phyloP scores from a whole-genome alignment of 106 monocot species.

The Dendrobium huoshanense region DNA sequence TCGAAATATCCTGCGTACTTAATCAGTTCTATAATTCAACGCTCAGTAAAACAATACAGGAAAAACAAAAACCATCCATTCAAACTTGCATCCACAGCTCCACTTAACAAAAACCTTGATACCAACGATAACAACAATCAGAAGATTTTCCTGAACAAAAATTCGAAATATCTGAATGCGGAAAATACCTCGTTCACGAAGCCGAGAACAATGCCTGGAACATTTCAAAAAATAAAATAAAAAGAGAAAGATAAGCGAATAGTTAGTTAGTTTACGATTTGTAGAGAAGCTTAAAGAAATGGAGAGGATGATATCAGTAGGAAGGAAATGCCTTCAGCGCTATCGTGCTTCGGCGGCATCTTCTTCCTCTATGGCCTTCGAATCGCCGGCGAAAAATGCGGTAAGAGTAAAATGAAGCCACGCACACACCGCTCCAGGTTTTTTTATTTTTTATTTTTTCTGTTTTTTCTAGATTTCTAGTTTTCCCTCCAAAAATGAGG shows the following conservation, averaged over 20 bases:
- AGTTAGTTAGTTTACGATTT: neutral
- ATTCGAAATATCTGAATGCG: neutral
- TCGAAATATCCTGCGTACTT: neutral
- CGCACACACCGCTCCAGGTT: neutral
- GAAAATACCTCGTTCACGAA: constrained; percentile 3
- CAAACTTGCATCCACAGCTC: too few species aligned
- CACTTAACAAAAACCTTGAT: too few species aligned
- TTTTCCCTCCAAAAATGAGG: too few species aligned
- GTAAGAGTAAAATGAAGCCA: neutral
- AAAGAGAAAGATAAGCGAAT: neutral
- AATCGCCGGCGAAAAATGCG: neutral
- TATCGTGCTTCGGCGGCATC: constrained; percentile 4
- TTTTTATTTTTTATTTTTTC: too few species aligned
- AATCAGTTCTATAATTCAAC: neutral
- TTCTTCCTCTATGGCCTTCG: neutral
- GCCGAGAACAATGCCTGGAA: constrained; percentile 2
- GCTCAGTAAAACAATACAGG: neutral
- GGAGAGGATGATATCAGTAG: neutral
- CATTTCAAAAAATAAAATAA: neutral
- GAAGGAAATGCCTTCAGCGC: constrained; percentile 5
- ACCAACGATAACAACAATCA: neutral
- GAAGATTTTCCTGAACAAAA: neutral
- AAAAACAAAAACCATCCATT: neutral
- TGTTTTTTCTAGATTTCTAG: too few species aligned
- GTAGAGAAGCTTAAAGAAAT: neutral